Conservation (phyloP, 768 basidiomycete species). For the Cyclocybe aegerita region DNA sequence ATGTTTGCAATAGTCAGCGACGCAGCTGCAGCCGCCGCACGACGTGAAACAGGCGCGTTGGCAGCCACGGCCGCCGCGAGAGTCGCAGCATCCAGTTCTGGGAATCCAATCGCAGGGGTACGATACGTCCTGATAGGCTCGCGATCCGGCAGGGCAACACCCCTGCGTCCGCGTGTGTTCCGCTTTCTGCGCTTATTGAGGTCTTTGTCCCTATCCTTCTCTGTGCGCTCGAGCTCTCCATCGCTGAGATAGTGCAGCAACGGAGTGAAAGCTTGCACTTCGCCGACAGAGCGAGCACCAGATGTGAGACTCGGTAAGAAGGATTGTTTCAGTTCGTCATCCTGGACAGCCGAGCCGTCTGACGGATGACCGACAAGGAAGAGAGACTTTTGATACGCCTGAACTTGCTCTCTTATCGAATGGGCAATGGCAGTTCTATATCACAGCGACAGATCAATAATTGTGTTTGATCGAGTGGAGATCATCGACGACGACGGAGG, state of each 20-base stretch:
- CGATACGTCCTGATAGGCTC: constrained; percentile 91
- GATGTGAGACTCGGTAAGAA: constrained; percentile 82
- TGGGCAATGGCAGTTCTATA: constrained; percentile 91
- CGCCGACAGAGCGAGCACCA: constrained; percentile 72
- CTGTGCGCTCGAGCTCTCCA: constrained; percentile 84
- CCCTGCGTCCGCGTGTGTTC: constrained; percentile 78
- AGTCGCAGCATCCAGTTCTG: constrained; percentile 70
- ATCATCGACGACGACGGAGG: background rate
- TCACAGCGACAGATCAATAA: constrained; percentile 3
- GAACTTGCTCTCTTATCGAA: constrained; percentile 92
- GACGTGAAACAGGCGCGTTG: constrained; percentile 66
- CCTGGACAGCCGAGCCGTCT: constrained; percentile 74
- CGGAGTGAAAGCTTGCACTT: constrained; percentile 81
- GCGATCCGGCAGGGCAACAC: constrained; percentile 86
- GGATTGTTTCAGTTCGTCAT: constrained; percentile 89
- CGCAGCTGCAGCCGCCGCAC: constrained; percentile 87
- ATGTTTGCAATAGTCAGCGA: constrained; percentile 86
- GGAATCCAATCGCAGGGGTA: constrained; percentile 85
- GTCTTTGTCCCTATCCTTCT: constrained; percentile 94
- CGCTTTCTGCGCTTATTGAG: constrained; percentile 82
- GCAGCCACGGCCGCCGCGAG: constrained; percentile 65
- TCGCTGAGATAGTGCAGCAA: constrained; percentile 87
- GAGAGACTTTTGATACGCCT: constrained; percentile 88
- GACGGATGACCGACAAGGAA: constrained; percentile 87
- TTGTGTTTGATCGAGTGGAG: background rate